phyloP scores from a whole-genome alignment of 2,329 filamentous ascomycete genomes.

The Neofusicoccum laricinum region DNA sequence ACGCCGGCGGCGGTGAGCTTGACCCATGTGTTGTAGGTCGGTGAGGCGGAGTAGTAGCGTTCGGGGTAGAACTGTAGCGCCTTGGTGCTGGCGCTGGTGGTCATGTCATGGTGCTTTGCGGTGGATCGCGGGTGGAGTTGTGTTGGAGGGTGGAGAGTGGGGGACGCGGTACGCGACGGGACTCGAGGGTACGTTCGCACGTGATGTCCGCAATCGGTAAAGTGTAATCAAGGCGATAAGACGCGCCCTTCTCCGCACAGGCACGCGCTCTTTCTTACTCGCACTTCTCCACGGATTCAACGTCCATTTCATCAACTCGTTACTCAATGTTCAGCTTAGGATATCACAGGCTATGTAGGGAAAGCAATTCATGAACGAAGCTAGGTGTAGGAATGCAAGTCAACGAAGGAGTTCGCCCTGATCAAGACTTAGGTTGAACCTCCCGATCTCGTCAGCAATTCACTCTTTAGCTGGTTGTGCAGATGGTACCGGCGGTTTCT shows the following conservation, averaged over 20 bases:
- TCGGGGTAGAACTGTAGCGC: conserved; percentile 50
- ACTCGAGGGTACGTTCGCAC: neutral
- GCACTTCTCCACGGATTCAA: no score
- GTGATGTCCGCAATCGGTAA: neutral
- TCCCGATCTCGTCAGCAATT: neutral
- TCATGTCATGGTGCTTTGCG: conserved; percentile 34
- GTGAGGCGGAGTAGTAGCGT: conserved; percentile 58
- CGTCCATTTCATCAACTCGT: no score
- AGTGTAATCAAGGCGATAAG: neutral
- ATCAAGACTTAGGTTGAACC: neutral
- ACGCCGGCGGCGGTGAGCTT: conserved; percentile 58
- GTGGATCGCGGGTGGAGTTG: neutral
- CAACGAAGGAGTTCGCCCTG: neutral
- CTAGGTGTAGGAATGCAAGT: neutral
- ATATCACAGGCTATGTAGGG: no score
- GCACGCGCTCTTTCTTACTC: no score
- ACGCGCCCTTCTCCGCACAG: no score
- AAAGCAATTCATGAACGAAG: no score
- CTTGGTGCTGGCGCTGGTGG: conserved; percentile 20
- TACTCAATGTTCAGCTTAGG: no score
- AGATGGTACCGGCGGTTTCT: neutral
- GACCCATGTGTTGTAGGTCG: conserved; percentile 63
- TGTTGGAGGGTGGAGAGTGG: neutral
- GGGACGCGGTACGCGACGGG: neutral
- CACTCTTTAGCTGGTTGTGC: neutral